A percentile compares a stretch with the other conserved stretches of the same genome.
These are phyloP conservation scores for Aureobasidium sp. DNA, from an alignment of 2,329 filamentous ascomycete genomes.

Conservation along the genomic window DNA sequence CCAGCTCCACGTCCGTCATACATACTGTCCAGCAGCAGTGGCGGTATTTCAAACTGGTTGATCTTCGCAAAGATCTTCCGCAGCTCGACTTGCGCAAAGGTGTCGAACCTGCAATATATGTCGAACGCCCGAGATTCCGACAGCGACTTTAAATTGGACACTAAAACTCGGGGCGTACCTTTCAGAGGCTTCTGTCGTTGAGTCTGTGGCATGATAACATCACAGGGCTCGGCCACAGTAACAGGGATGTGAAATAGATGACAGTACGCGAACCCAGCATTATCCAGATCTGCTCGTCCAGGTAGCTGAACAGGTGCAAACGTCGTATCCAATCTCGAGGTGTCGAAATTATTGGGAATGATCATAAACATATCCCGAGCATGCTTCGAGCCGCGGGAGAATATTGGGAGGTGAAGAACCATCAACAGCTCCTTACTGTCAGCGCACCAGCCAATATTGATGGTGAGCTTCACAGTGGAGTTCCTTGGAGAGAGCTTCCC, in stretches of 20 bases:
- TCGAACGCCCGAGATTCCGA: not conserved
- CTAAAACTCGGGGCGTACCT: constrained; percentile 6
- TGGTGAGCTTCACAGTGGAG: not conserved
- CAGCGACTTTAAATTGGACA: not conserved
- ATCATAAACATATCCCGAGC: constrained; percentile 14
- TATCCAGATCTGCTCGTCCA: not conserved
- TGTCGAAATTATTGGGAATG: not conserved
- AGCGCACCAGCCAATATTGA: constrained; percentile 4
- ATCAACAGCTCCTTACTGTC: constrained; percentile 2
- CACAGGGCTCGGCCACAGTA: not conserved
- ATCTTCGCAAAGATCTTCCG: not conserved
- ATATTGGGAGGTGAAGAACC: constrained; percentile 13
- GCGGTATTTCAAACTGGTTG: not conserved
- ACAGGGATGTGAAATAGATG: not conserved
- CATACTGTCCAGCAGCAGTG: constrained; percentile 5
- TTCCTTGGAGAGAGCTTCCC: not conserved
- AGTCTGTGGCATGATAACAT: constrained; percentile 3
- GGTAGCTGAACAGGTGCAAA: not conserved
- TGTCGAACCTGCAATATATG: constrained; percentile 9
- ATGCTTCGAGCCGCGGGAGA: not conserved
- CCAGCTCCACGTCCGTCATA: constrained; percentile 10
- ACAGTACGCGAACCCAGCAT: not conserved
- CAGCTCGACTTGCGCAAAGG: not conserved
- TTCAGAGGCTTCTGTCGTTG: not conserved
- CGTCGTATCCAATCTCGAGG: not conserved